Evolutionary conservation across 768 basidiomycete genomes (phyloP), one percentile per base, ranked within the genome.

Genomic region (Hygrocybe coccinea): DNA sequence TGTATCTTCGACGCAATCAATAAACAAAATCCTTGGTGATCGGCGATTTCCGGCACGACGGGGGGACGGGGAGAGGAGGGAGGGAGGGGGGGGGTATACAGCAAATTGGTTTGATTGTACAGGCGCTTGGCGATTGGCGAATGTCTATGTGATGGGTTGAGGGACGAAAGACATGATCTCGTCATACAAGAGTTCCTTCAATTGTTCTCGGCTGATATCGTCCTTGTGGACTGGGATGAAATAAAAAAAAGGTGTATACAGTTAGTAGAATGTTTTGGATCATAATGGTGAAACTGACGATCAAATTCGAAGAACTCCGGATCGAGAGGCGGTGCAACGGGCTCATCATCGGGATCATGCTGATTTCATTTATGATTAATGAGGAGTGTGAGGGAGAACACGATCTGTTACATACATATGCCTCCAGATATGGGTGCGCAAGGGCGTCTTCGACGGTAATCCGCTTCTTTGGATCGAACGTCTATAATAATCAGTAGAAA

Each of bases 231-330:
- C 89, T 91, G 69, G n/a, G 29, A 29, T 8, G 29, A 29, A 4
- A 29, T 29, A 29, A 8, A 17, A 44, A 25, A 34, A 46, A 34
- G 39, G 44, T 51, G 19, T 57, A 52, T 49, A 59, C 29, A 56
- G 50, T 57, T 48, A 25, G 54, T 34, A 45, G 37, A 7, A 6
- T 34, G 29, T 3, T 3, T 29, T 29, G 8, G 50, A 33, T 22
- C 57, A 50, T 51, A 34, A 7, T 33, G 11, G 36, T n/a, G 22
- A 29, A 39, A 56, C 88, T 73, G 60, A 91, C 89, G 73, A 70
- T 99, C 97, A 68, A 98, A 98, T 66, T 95, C 93, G 71, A 99
- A 99, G 78, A 98, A 99, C 61, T 89, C 87, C 3, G 93, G 88
- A 61, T 91, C 90, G 47, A 99, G 84, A n/a, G 95, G 95, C 4